Base-by-base conservation (phyloP, 106 monocot species). In the Ottelia alismoides region DNA sequence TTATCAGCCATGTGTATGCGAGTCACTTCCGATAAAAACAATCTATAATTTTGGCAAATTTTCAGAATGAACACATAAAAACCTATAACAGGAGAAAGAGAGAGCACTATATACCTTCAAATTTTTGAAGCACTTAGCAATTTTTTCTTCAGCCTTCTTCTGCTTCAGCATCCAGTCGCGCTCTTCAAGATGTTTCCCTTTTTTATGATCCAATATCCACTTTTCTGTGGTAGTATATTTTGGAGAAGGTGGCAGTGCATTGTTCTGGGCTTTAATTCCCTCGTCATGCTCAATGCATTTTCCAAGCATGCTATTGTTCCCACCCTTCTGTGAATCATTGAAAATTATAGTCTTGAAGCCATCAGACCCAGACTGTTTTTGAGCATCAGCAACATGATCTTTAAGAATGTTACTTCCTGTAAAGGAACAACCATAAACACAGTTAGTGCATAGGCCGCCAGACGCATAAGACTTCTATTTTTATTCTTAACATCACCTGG, bases 211-310 rank as follows among this genome's bases (percentile, higher is more conserved):
- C 60, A 77, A 48, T 9, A 90, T 83, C 85, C 98, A 99, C 61
- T 86, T 90, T 31, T 99, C 98, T 30, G 67, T 74, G 17, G 83
- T 90, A 18, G 85, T 80, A 51, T 80, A 83, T 57, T 78, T 86
- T 24, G 90, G 90, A 67, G 85, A 77, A 57, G 85, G 77, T 55
- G 62, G 1, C 26, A 64, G 61, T 18, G 69, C 55, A 27, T 77
- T 73, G 60, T 65, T 45, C 5, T 62, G 31, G 47, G 55, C 70
- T 17, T 56, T 70, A 43, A 74, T 63, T 59, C 64, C 83, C 16
- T 90, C 82, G 45, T 77, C 85, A 58, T 67, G 65, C 18, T 77
- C 81, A 66, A 20, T 47, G 56, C 61, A 67, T 64, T 75, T 80
- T 5, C 81, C 80, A 18, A 56, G 23, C 32, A 67, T 22, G 22